phyloP scores from a whole-genome alignment of 768 basidiomycete genomes.

The Trichaptum fuscoviolaceum region DNA sequence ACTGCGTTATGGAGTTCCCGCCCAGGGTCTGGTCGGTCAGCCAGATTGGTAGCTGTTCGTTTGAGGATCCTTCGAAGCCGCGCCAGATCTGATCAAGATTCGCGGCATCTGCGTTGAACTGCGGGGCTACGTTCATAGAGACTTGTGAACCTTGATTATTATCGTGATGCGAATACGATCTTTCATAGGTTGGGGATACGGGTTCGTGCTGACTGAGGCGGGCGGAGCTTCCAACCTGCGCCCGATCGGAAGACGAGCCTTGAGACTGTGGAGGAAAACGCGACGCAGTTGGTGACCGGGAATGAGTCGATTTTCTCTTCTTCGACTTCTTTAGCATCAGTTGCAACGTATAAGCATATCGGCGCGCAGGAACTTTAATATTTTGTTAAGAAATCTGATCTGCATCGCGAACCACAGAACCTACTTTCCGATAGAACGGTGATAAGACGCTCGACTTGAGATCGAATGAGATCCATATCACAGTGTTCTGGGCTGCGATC shows the following conservation, averaged over 20 bases:
- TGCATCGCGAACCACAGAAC: slow-evolving; percentile 18
- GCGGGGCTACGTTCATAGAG: slow-evolving; percentile 22
- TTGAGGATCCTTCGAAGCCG: slow-evolving; percentile 65
- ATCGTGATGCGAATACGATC: slow-evolving; percentile 31
- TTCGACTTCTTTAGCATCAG: slow-evolving; percentile 80
- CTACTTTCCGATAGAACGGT: slow-evolving; percentile 73
- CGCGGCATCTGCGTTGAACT: slow-evolving; percentile 27
- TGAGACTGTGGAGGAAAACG: slow-evolving; percentile 48
- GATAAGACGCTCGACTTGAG: slow-evolving; percentile 74
- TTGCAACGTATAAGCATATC: slow-evolving; percentile 86
- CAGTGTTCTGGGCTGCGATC: slow-evolving; percentile 74
- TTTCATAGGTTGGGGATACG: slow-evolving; percentile 55
- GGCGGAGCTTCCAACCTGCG: slow-evolving; percentile 25
- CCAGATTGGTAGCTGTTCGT: slow-evolving; percentile 80
- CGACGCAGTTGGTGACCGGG: slow-evolving; percentile 55
- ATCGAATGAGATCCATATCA: slow-evolving; percentile 66
- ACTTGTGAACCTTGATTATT: slow-evolving; percentile 24
- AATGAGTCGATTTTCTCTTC: slow-evolving; percentile 51
- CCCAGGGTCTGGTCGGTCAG: slow-evolving; percentile 80
- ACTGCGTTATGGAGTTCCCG: slow-evolving; percentile 67
- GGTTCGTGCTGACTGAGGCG: slow-evolving; percentile 25
- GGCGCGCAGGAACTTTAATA: slow-evolving; percentile 76
- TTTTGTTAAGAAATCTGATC: slow-evolving; percentile 11
- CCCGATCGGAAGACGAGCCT: slow-evolving; percentile 37
- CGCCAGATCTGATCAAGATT: slow-evolving; percentile 69